phyloP scores from a whole-genome alignment of 2,329 filamentous ascomycete species.

The Talaromyces sp. region DNA sequence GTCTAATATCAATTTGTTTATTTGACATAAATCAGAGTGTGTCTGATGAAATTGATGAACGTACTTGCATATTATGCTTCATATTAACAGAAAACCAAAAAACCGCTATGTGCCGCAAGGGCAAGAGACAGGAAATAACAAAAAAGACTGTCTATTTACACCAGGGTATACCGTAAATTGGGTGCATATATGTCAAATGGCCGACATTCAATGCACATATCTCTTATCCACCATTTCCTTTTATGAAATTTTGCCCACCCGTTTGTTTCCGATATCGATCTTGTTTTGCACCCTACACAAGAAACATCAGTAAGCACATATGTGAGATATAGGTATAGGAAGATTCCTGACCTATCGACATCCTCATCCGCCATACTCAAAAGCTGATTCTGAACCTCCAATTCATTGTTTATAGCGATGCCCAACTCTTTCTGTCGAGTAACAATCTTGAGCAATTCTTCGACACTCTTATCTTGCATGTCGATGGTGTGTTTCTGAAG shows the following conservation, averaged over 20 bases:
- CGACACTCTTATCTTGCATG: conserved; percentile 61
- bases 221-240: neutral
- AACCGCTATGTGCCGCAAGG: neutral
- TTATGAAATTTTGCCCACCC: conserved; percentile 49
- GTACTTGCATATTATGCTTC: neutral
- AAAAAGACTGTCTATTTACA: neutral
- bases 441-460: conserved; percentile 59
- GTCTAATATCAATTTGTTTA: neutral
- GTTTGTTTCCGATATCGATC: conserved; percentile 49
- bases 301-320: neutral
- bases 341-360: conserved; percentile 47
- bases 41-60: neutral
- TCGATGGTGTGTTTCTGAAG: conserved; percentile 62
- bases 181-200: neutral
- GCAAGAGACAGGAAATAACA: neutral
- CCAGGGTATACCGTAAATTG: neutral
- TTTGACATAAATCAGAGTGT: neutral
- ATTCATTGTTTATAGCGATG: conserved; percentile 61
- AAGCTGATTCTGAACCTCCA: conserved; percentile 62
- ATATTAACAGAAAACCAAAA: neutral
- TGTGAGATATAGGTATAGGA: conserved; percentile 14
- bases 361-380: conserved; percentile 60
- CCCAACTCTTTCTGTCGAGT: conserved; percentile 62
- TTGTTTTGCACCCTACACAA: conserved; percentile 39
- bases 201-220: neutral